Conservation (phyloP, 306 rosid species). For the Citrullus colocynthis region DNA sequence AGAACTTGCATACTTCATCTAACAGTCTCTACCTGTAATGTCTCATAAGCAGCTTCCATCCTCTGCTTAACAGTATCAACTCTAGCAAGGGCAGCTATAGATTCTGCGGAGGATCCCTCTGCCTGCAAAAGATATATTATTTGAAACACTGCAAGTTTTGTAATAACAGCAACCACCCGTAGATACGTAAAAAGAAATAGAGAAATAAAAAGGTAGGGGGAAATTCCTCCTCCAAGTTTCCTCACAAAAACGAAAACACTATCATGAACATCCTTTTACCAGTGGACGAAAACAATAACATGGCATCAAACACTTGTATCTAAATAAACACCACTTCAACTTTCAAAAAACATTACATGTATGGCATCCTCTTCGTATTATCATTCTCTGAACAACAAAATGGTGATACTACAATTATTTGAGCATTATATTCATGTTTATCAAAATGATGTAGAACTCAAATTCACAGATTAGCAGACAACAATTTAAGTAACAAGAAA, state of each 20-base stretch:
- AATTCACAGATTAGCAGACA: background rate
- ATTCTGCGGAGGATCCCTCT: constrained; percentile 95
- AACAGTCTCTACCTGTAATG: constrained; percentile 56
- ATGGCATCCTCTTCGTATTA: background rate
- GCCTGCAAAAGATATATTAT: constrained; percentile 34
- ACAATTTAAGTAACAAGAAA: background rate
- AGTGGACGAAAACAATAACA: background rate
- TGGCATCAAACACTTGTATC: background rate
- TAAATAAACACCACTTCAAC: background rate
- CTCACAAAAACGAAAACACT: background rate
- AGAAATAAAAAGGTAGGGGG: background rate
- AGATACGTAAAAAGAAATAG: background rate
- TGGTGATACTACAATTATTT: too few species aligned
- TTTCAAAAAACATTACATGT: background rate
- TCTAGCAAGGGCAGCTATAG: constrained; percentile 86
- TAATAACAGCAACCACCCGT: background rate
- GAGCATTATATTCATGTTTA: background rate
- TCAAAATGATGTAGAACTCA: background rate
- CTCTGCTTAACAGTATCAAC: constrained; percentile 94
- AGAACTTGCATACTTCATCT: constrained; percentile 4
- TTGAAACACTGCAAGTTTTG: background rate
- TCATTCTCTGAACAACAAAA: background rate
- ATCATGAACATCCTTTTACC: background rate
- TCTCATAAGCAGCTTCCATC: constrained; percentile 95
- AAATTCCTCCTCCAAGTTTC: background rate